These are phyloP conservation scores for Pythium oligandrum DNA, from an alignment of 352 stramenopile species.

Conservation along the genomic window DNA sequence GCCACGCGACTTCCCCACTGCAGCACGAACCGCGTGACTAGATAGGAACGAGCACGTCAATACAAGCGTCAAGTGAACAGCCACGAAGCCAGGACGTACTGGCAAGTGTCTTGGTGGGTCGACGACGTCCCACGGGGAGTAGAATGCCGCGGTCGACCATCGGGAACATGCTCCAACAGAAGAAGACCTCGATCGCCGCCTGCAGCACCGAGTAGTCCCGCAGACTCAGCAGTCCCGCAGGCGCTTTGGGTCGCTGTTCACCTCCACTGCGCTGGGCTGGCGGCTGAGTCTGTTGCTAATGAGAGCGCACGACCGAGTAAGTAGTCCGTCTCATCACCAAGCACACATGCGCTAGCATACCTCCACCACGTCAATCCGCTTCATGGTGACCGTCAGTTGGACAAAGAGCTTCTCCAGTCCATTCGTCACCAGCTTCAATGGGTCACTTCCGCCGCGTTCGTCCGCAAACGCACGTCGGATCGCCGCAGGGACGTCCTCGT, in stretches of 20 bases:
- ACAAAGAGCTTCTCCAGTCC: conserved; percentile 11
- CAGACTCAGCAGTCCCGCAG: conserved; percentile 68
- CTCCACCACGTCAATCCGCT: conserved; percentile 39
- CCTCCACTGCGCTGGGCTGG: neutral
- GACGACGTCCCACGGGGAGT: conserved; percentile 53
- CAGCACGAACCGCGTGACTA: conserved; percentile 56
- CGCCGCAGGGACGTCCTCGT: conserved; percentile 20
- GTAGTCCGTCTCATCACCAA: neutral
- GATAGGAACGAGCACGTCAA: neutral
- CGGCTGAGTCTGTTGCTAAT: neutral
- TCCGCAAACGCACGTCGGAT: conserved; percentile 26
- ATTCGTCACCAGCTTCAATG: conserved; percentile 1
- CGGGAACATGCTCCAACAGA: conserved; percentile 63
- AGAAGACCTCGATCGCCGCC: conserved; percentile 66
- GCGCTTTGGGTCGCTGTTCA: conserved; percentile 28
- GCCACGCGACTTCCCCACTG: conserved; percentile 17
- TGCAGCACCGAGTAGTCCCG: conserved; percentile 82
- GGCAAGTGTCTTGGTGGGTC: conserved; percentile 69
- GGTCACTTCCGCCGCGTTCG: neutral
- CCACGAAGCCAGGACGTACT: conserved; percentile 33
- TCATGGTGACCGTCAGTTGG: conserved; percentile 38
- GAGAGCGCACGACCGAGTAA: neutral
- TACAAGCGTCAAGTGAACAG: neutral
- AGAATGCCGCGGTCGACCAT: conserved; percentile 48
- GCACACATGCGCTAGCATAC: conserved; percentile 4